phyloP scores from a whole-genome alignment of 345 rosid species.

The Trapa bicornis region DNA sequence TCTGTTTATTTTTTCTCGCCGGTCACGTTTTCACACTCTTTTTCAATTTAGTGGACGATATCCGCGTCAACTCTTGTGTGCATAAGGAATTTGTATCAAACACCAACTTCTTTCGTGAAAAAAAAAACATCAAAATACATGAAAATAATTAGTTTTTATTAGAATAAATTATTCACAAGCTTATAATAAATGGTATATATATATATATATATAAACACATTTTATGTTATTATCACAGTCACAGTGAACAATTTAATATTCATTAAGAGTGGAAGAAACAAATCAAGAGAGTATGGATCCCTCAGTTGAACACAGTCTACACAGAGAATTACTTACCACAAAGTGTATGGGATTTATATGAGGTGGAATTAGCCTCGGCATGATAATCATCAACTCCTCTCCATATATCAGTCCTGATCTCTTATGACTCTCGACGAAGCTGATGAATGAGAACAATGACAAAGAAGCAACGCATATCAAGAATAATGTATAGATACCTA shows the following conservation, averaged over 20 bases:
- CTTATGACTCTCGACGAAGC: too few species aligned
- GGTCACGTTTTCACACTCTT: constrained; percentile 3
- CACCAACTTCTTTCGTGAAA: background rate
- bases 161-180: too few species aligned
- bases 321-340: background rate
- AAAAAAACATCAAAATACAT: too few species aligned
- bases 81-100: background rate
- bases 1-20: background rate
- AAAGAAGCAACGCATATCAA: too few species aligned
- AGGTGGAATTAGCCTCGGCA: background rate
- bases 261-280: background rate
- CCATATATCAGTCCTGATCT: too few species aligned
- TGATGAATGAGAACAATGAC: too few species aligned
- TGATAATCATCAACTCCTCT: too few species aligned
- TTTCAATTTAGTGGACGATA: background rate
- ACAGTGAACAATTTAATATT: background rate
- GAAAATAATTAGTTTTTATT: too few species aligned
- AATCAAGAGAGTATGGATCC: background rate
- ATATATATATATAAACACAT: too few species aligned
- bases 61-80: background rate
- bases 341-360: background rate
- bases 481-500: too few species aligned
- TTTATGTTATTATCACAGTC: too few species aligned
- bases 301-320: background rate
- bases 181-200: too few species aligned